phyloP scores from a whole-genome alignment of 495 filamentous ascomycete species.

The Barbatosphaeria neglecta region DNA sequence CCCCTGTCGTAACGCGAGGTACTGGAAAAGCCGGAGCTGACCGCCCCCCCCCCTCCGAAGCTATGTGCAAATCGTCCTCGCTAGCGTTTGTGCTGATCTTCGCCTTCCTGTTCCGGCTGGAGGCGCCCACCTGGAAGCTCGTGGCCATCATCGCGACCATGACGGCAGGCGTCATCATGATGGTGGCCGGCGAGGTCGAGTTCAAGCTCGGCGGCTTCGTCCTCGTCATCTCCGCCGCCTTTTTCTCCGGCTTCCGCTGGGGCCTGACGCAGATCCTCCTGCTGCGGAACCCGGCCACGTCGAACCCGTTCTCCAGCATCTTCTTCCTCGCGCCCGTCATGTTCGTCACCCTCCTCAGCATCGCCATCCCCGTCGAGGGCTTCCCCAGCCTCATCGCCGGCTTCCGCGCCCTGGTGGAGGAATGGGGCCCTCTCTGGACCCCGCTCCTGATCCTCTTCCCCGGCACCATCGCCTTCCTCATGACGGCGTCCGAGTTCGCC shows the following conservation, averaged over 20 bases:
- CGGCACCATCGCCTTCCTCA: conserved; percentile 82
- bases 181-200: conserved; percentile 92
- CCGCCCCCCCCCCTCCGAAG: conserved; percentile 36
- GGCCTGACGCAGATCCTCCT: conserved; percentile 91
- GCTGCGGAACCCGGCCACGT: conserved; percentile 86
- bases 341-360: conserved; percentile 70
- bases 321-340: conserved; percentile 96
- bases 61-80: conserved; percentile 98
- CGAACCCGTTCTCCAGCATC: conserved; percentile 92
- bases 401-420: conserved; percentile 45
- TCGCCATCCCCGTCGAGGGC: conserved; percentile 83
- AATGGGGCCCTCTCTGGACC: conserved; percentile 48
- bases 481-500: conserved; percentile 95
- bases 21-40: conserved; percentile 8
- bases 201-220: conserved; percentile 84
- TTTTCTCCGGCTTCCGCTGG: conserved; percentile 97
- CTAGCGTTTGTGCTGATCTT: conserved; percentile 92
- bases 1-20: too few relatives aligned
- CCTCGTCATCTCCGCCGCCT: conserved; percentile 82
- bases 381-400: conserved; percentile 51
- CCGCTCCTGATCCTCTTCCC: conserved; percentile 73
- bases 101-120: conserved; percentile 88
- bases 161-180: conserved; percentile 95
- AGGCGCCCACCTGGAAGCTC: conserved; percentile 73
- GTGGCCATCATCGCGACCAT: conserved; percentile 82